Base-by-base conservation (phyloP, 2,329 filamentous ascomycete genomes). In the Furcasterigmium sp. region DNA sequence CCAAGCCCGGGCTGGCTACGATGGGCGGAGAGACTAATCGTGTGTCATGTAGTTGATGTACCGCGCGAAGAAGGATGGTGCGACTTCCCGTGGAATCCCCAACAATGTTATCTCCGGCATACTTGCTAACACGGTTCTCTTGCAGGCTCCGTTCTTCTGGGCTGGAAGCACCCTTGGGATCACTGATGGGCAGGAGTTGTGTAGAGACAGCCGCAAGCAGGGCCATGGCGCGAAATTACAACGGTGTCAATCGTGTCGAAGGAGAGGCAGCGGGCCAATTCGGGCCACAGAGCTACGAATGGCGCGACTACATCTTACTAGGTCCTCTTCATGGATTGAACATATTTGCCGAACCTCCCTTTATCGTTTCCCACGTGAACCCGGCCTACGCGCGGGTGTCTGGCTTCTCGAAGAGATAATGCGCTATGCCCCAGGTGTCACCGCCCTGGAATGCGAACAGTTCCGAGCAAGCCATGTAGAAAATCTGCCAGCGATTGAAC, bases 91-190 rank as follows among this genome's bases (percentile, higher is more conserved):
- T 11, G 23, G 23, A 26, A 7, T 7, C 11, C 11, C 7, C 23
- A 26, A 11, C 23, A 26, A 26, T 26, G 7, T 11, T 2, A 25
- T 41, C 44, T 13, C 8, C 17, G 17, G 8, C 19, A 38, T n/a
- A 25, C 32, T 18, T 35, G 18, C 37, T 42, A 34, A 43, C 21
- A 34, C n/a, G 4, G 18, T 10, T 28, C 6, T 18, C 15, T 34
- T 42, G 25, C 49, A 83, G 79, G 79, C 44, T 77, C 91, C 19
- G 91, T 82, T 43, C 72, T 97, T 51, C 64, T 98, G 57, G 93
- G 93, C 64, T 89, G 82, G 85, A 96, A 90, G 73, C 93, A 97
- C 68, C 93, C 90, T 53, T 96, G 90, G 89, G 91, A 96, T 56
- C 90, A 95, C 70, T 95, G 73, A 77, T 67, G 46, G 51, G 11